Base-by-base conservation (phyloP, 345 rosid genomes). In the Dipteronia dyeriana region DNA sequence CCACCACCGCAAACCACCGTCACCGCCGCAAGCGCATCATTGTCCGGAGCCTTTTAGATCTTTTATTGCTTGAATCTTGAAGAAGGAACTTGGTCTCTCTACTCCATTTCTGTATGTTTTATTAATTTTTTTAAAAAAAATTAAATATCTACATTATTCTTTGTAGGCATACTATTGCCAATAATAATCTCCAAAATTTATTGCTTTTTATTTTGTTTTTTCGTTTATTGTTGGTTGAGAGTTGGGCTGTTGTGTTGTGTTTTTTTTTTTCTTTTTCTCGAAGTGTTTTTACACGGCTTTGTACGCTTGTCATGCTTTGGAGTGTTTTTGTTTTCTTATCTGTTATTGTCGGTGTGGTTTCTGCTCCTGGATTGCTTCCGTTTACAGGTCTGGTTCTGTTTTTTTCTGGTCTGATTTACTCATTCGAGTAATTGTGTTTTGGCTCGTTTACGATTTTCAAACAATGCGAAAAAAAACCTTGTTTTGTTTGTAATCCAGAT, bases 331-430 rank as follows among this genome's bases (percentile, higher is more conserved):
- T 45, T 74, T 63, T 74, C 59, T 71, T 64, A 29, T 80, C 9
- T 29, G 29, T 74, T 61, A 78, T 70, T 80, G 87, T 84, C 85
- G 87, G 85, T 74, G 89, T 61, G 62, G 78, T 60, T 83, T 68
- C 57, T 78, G 45, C 75, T 81, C 9, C 49, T 43, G 69, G 66
- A 34, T 74, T 69, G 76, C 80, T 79, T 83, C 63, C 67, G 29
- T n/a, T 57, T 73, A 41, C 66, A 77, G 71, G 67, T 73, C 72
- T 9, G 47, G 38, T 56, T 77, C 68, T 51, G 34, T 67, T 75
- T 34, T 38, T 69, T 12, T 72, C 51, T 72, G 20, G 43, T 59
- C 71, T 43, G 59, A 12, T 71, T 61, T 71, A 56, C 49, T 77
- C 16, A 54, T 25, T 23, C 31, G 23, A n/a, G 49, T 19, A 45